phyloP scores from a whole-genome alignment of 768 basidiomycete genomes.

The Boletales sp. region DNA sequence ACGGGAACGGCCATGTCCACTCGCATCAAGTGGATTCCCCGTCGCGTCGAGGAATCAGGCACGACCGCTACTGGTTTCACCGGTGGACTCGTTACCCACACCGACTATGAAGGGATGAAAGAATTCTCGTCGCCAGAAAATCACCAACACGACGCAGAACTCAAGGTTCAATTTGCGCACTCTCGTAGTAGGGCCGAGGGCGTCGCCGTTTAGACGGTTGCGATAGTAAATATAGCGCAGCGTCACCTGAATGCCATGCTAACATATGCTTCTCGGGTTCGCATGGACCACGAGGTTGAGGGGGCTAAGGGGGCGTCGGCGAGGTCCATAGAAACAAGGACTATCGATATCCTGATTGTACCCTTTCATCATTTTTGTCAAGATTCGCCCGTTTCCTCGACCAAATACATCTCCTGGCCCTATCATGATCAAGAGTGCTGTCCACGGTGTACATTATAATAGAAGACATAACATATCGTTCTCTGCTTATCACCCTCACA shows the following conservation, averaged over 20 bases:
- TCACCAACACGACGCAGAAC: slow-evolving; percentile 1
- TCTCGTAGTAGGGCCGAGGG: neutral
- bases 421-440: too few relatives aligned
- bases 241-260: neutral
- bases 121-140: neutral
- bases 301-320: neutral
- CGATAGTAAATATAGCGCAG: neutral
- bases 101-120: slow-evolving; percentile 20
- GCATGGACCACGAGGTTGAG: neutral
- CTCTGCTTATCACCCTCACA: too few relatives aligned
- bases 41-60: slow-evolving; percentile 6
- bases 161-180: neutral
- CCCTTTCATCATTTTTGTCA: too few relatives aligned
- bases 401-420: too few relatives aligned
- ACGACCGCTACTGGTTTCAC: slow-evolving; percentile 21
- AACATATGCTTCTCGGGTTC: neutral
- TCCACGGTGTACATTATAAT: too few relatives aligned
- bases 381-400: too few relatives aligned
- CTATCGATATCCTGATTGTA: too few relatives aligned
- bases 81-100: slow-evolving; percentile 10
- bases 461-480: too few relatives aligned
- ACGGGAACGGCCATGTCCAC: slow-evolving; percentile 17
- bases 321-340: neutral
- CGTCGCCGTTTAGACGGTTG: neutral
- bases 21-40: slow-evolving; percentile 21